Conservation (phyloP, 805 yeast genomes). For the Kodamaea hsintzibuensis region DNA sequence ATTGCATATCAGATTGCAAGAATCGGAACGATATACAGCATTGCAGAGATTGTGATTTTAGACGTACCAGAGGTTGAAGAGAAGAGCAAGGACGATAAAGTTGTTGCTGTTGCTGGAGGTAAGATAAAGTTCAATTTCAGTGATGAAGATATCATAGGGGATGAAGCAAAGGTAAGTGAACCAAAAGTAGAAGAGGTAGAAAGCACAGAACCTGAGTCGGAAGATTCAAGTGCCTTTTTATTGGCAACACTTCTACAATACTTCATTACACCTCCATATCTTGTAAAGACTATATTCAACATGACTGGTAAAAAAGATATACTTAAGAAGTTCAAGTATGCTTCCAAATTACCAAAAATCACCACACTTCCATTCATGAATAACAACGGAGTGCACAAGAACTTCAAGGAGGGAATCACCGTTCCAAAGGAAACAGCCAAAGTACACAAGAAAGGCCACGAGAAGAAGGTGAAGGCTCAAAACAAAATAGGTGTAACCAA, state of each 20-base stretch:
- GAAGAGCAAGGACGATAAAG: slow-evolving; percentile 21
- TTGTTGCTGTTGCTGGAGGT: slow-evolving; percentile 24
- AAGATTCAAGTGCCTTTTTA: slow-evolving; percentile 41
- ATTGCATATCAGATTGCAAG: slow-evolving; percentile 78
- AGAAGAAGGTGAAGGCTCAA: slow-evolving; percentile 41
- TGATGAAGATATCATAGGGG: slow-evolving; percentile 28
- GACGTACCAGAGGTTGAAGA: slow-evolving; percentile 43
- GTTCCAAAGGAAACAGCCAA: slow-evolving; percentile 43
- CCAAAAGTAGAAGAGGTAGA: slow-evolving; percentile 17
- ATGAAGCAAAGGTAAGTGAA: slow-evolving; percentile 9
- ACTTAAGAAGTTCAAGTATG: slow-evolving; percentile 55
- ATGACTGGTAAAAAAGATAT: slow-evolving; percentile 31
- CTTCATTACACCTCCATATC: slow-evolving; percentile 83
- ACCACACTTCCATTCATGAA: slow-evolving; percentile 75
- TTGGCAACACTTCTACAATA: slow-evolving; percentile 74
- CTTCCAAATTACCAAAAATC: slow-evolving; percentile 68
- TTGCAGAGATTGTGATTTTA: slow-evolving; percentile 72
- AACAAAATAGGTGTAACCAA: slow-evolving; percentile 58
- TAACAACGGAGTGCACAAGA: slow-evolving; percentile 35
- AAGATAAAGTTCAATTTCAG: slow-evolving; percentile 33
- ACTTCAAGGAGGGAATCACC: slow-evolving; percentile 65
- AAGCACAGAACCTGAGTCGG: slow-evolving; percentile 15
- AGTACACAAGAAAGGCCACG: slow-evolving; percentile 35
- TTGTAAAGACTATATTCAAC: slow-evolving; percentile 62
- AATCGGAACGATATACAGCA: slow-evolving; percentile 66